Evolutionary conservation across 352 stramenopile species (phyloP).

Genomic region (Phytopythium boreale): DNA sequence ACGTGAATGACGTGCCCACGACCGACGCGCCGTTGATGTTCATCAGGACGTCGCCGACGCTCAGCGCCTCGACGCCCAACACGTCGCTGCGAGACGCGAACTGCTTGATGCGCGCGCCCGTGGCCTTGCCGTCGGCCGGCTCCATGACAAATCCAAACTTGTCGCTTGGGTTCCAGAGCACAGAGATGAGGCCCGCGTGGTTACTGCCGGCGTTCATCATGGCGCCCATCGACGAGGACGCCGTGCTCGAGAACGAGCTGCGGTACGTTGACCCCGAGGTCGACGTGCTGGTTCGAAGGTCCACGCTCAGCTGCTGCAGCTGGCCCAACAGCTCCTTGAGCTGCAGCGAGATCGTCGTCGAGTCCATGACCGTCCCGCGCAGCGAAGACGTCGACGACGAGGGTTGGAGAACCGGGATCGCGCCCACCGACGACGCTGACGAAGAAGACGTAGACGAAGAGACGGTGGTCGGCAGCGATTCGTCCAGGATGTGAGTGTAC

Average conservation of each 20-base stretch:
- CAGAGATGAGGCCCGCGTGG: slow-evolving; percentile 28
- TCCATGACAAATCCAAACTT: slow-evolving; percentile 71
- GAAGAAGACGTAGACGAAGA: slow-evolving; percentile 11
- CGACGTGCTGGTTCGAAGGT: slow-evolving; percentile 56
- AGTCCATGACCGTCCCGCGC: neutral
- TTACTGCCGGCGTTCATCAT: slow-evolving; percentile 9
- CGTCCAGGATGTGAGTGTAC: slow-evolving; percentile 37
- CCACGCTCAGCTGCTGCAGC: slow-evolving; percentile 65
- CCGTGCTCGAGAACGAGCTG: slow-evolving; percentile 71
- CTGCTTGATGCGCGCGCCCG: slow-evolving; percentile 59
- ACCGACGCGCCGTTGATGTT: slow-evolving; percentile 77
- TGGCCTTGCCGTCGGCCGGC: slow-evolving; percentile 32
- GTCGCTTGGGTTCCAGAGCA: slow-evolving; percentile 77
- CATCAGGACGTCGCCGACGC: slow-evolving; percentile 57
- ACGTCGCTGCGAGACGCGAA: slow-evolving; percentile 66
- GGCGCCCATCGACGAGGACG: slow-evolving; percentile 25
- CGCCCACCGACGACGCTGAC: neutral
- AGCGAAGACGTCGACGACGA: neutral
- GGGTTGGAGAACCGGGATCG: neutral
- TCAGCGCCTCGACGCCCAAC: slow-evolving; percentile 61
- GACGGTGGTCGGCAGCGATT: slow-evolving; percentile 10
- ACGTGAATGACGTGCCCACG: slow-evolving; percentile 43
- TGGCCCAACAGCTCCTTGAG: slow-evolving; percentile 69
- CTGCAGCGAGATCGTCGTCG: slow-evolving; percentile 30
- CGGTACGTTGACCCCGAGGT: slow-evolving; percentile 57